Base-by-base conservation (phyloP, 495 filamentous ascomycete species). In the Daldinia loculata region DNA sequence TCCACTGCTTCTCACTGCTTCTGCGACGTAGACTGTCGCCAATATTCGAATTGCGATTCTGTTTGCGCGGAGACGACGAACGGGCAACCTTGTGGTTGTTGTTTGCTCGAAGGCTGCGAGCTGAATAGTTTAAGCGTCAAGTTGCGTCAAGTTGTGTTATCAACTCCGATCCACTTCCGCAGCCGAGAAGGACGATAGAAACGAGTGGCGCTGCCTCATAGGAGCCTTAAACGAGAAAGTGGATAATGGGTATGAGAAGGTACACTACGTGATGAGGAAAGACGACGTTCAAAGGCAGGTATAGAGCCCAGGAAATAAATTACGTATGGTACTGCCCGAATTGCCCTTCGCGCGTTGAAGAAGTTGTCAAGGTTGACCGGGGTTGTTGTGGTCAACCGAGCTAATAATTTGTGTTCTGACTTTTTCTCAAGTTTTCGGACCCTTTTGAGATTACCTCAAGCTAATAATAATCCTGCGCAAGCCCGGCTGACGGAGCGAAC, bases 1-100 rank as follows among this genome's bases (percentile, higher is more conserved):
- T 80, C 81, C 83, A 83, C 82, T 68, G 64, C 76, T 61, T 70
- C 56, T 48, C 83, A 83, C 82, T 68, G 64, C 76, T 61, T 70
- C 56, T 48, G 73, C 68, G 67, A 71, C 70, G 15, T 9, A n/a
- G 9, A 32, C 53, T 55, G 68, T 52, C 63, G 67, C 67, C 58
- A 29, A 52, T 64, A 58, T 14, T 9, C 32, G 32, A 61, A 48
- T 67, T 60, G 58, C 53, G 51, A 53, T 17, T 30, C 6, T 51
- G 24, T 36, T 29, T 17, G 38, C 32, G 22, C 22, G 32, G 50
- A 22, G 43, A 17, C 29, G 30, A 56, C 29, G 29, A 56, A 36
- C 27, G 29, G 53, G n/a, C 30, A 36, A 56, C 2, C 50, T 30
- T 3, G 14, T 5, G 26, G 26, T 30, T 53, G 26, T 53, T 32